Percentiles rank a stretch among this genome's conserved stretches.
Conservation (phyloP, 352 stramenopile genomes). For the Hyaloperonospora brassicae region DNA sequence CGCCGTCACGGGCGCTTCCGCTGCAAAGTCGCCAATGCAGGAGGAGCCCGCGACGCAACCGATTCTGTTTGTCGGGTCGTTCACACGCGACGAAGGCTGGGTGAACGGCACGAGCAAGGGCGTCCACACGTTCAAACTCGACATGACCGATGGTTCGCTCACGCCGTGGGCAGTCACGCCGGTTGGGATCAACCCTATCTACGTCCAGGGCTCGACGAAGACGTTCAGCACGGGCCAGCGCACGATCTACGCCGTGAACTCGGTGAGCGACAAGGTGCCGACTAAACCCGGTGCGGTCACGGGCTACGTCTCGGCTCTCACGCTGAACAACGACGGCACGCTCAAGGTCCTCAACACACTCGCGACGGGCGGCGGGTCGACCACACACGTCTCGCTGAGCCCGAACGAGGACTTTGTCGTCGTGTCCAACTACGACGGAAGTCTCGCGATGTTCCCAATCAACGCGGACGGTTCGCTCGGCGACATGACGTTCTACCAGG, state of each 20-base stretch:
- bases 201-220: constrained; percentile 34
- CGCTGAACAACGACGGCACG: constrained; percentile 23
- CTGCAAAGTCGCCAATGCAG: constrained; percentile 14
- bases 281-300: constrained; percentile 26
- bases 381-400: constrained; percentile 45
- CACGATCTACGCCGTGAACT: constrained; percentile 52
- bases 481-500: constrained; percentile 28
- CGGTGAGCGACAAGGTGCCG: constrained; percentile 30
- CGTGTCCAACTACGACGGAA: constrained; percentile 60
- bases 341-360: constrained; percentile 45
- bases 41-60: constrained; percentile 3
- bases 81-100: constrained; percentile 61
- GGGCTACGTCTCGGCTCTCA: constrained; percentile 45
- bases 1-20: constrained; percentile 11
- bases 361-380: constrained; percentile 36
- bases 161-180: constrained; percentile 28
- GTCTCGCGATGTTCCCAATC: constrained; percentile 48
- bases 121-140: constrained; percentile 49
- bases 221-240: constrained; percentile 21
- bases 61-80: constrained; percentile 49
- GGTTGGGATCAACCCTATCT: constrained; percentile 72
- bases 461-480: constrained; percentile 36
- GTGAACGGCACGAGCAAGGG: constrained; percentile 60
- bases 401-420: constrained; percentile 40
- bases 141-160: constrained; percentile 35